A percentile compares a stretch with the other conserved stretches of the same genome.
phyloP scores from a whole-genome alignment of 1,139 yeast genomes.

The Eremothecium gossypii region DNA sequence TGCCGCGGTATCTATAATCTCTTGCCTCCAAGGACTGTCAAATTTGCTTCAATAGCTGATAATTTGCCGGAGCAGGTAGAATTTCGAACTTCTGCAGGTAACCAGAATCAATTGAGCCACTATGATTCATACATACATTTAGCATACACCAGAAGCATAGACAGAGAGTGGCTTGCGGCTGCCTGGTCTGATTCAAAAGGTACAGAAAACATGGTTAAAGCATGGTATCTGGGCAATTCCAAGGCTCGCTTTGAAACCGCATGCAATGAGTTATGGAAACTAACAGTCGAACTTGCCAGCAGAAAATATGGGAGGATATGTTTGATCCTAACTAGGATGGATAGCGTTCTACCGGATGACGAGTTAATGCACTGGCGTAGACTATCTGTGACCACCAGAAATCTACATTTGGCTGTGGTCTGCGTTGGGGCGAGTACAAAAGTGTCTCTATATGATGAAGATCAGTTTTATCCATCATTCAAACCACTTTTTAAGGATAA shows the following conservation, averaged over 20 bases:
- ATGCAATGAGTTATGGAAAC: slow-evolving; percentile 50
- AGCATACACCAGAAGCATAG: slow-evolving; percentile 75
- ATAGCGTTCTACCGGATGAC: slow-evolving; percentile 69
- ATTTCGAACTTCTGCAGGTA: slow-evolving; percentile 42
- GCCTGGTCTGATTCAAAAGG: slow-evolving; percentile 90
- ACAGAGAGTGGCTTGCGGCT: slow-evolving; percentile 75
- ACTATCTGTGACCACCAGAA: slow-evolving; percentile 50
- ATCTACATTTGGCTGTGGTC: slow-evolving; percentile 59
- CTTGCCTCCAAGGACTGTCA: slow-evolving; percentile 34
- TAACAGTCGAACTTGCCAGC: slow-evolving; percentile 36
- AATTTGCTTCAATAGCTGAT: slow-evolving; percentile 29
- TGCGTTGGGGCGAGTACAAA: slow-evolving; percentile 62
- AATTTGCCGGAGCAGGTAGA: slow-evolving; percentile 33
- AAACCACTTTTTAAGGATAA: slow-evolving; percentile 27
- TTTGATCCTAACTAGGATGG: slow-evolving; percentile 57
- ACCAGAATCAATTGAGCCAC: slow-evolving; percentile 33
- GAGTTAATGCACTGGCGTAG: slow-evolving; percentile 72
- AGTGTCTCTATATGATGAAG: slow-evolving; percentile 37
- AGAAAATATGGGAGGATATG: slow-evolving; percentile 46
- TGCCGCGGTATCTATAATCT: slow-evolving; percentile 59
- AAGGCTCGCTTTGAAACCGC: slow-evolving; percentile 45
- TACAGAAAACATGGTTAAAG: slow-evolving; percentile 47
- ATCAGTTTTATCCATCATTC: slow-evolving; percentile 29
- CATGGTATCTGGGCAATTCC: slow-evolving; percentile 49
- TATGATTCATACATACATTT: slow-evolving; percentile 78